Evolutionary conservation across 257 asterid species (phyloP), one percentile per base, ranked within the genome.

Genomic region (Schizonepeta tenuifolia): DNA sequence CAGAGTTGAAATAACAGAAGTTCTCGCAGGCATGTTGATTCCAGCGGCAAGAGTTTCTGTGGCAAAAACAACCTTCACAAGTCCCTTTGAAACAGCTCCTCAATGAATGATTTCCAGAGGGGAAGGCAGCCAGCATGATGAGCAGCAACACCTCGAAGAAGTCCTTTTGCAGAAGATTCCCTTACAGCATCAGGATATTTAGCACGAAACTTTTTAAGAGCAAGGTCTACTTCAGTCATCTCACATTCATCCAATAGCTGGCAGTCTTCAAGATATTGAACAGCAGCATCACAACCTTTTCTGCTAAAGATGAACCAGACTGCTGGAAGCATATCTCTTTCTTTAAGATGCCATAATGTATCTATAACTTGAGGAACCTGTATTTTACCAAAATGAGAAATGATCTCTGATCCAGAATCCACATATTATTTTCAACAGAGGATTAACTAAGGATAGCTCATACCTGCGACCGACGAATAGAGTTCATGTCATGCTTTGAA

Each of bases 51-150:
- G 97, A 47, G 99, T 94, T 83, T 94, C 99, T 4, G 99, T 94
- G 73, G 99, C 99, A 75, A 94, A 94, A 74, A 94, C 99, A 76
- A 91, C 98, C 82, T 94, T 94, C 70, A 94, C 90, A 77, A 91
- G 92, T 53, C 99, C 98, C 83, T 87, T 74, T 92, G 96, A 66
- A 94, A 94, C 79, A 94, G 84, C 75, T 94, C 98, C 79, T 94
- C 99, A 28, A 94, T 83, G 78, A 94, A 94, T 17, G 97, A 88
- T 80, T 94, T 94, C 99, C 99, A 94, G 55, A 94, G 88, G 72
- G 99, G 99, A 78, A 94, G 96, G 81, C 99, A 94, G 28, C 99
- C 99, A 58, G 99, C 99, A 77, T 94, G 99, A 84, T 94, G 99
- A 44, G 98, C 87, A 65, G 99, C 99, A 71, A 88, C 90, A 57